Evolutionary conservation across 108 stramenopile species (phyloP), one percentile per base, ranked within the genome.

Genomic region (Pseudonitzschia multistriata): DNA sequence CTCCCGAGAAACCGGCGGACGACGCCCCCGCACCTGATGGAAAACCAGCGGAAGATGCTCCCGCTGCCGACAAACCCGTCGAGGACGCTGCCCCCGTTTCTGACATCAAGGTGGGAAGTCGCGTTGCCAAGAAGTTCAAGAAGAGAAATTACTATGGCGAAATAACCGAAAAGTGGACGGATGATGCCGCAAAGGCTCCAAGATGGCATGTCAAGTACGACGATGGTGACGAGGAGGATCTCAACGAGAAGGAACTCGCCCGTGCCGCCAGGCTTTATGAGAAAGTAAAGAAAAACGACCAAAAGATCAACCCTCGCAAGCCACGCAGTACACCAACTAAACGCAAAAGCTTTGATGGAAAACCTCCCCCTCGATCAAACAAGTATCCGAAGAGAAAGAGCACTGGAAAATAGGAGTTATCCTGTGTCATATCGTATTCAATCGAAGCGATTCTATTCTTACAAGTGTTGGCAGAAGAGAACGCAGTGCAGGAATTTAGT

Each of bases 161-260:
- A 19, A 63, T 63, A 35, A 42, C 36, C 11, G 22, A 36, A 24
- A 21, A 25, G 24, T 63, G 39, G 36, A 40, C 19, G 40, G 39
- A 63, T 7, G 19, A 63, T 10, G 7, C 29, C 14, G 37, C 5
- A 7, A 63, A 39, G 19, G 36, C 11, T 25, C 24, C 62, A 6
- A 42, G 35, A n/a, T 63, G 37, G 35, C 62, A 63, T 39, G 62
- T 63, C 19, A 42, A 11, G 36, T 63, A 63, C 62, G 62, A 63
- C 24, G 62, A 63, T 39, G 37, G 37, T 19, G 62, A 63, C 31
- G 62, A 63, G 39, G 62, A 63, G 34, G 62, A 63, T 42, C 3
- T 63, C 31, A 33, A 63, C 28, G 30, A 27, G 56, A 17, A 57
- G 56, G 30, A 63, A 63, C 10, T 42, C 36, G 62, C 7, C 36